Evolutionary conservation across 331 rosid genomes (phyloP), one percentile per base, ranked within the genome.

Genomic region (Quercus phellos): DNA sequence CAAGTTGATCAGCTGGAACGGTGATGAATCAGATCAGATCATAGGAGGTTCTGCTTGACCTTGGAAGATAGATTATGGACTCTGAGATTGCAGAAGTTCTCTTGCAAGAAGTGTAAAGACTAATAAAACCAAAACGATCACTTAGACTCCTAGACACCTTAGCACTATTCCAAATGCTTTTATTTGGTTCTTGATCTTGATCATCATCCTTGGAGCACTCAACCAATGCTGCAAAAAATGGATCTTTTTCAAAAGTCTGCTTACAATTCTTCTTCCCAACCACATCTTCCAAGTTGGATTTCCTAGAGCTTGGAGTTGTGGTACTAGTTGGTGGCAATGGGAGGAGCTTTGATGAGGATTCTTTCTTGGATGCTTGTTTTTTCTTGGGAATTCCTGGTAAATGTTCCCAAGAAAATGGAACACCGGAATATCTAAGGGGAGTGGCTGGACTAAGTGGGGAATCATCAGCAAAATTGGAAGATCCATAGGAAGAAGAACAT

Each of bases 351-450:
- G 84, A 75, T 42, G 91, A 80, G 32, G 85, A 75, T 9, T 80
- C 85, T 0, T 82, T 56, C 26, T 74, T 85, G 70, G 87, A 79
- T 50, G 34, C 76, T 58, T 85, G 92, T 63, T 91, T 85, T 63
- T 91, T 85, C 88, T 95, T 95, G 56, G 99, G 99, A 69, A 95
- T 91, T 70, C 99, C 99, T 0, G 99, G 99, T 10, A 87, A 74
- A 53, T 90, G 92, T 58, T 95, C 99, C 99, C 99, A 95, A 17
- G 99, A 95, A 76, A 95, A 95, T 6, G 99, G 99, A 35, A 92
- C 89, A 14, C 98, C 91, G 2, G 96, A 89, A 83, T 86, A 81
- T 56, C 84, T 81, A 50, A 83, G 77, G 0, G 96, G 97, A 11
- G 89, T 80, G 50, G 83, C 82, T 16, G 81, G 89, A 22, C 85